phyloP scores from a whole-genome alignment of 1,284 basidiomycete genomes.

The Ustilago curta region DNA sequence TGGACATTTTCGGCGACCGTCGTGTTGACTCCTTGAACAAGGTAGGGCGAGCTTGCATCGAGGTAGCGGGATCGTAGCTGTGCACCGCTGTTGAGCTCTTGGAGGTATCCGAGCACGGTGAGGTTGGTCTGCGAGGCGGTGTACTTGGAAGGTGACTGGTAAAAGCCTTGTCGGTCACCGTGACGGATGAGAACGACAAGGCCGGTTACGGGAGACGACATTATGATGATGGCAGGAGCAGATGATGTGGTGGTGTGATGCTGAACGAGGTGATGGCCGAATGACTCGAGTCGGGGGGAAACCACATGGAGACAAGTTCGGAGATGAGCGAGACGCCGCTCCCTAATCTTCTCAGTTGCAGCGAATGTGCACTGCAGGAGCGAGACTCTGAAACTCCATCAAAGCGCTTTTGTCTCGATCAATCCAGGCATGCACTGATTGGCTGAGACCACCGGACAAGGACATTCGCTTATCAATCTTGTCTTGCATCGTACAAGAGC shows the following conservation, averaged over 20 bases:
- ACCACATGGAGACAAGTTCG: no score
- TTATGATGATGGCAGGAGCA: not conserved
- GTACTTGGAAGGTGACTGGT: constrained; percentile 71
- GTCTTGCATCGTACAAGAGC: no score
- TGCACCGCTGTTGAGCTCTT: constrained; percentile 79
- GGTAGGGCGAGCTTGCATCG: constrained; percentile 71
- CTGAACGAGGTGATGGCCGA: not conserved
- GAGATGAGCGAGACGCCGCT: no score
- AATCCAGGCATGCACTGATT: no score
- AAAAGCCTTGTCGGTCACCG: constrained; percentile 77
- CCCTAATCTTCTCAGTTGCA: no score
- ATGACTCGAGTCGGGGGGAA: not conserved
- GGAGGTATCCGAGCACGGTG: constrained; percentile 80
- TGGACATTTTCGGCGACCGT: constrained; percentile 44
- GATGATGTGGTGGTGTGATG: not conserved
- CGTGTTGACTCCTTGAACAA: constrained; percentile 75
- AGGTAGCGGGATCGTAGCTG: constrained; percentile 80
- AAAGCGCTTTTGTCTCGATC: no score
- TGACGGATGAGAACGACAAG: constrained; percentile 85
- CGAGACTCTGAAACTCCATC: no score
- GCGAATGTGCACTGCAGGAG: no score
- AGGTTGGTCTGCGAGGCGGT: constrained; percentile 79
- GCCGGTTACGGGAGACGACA: constrained; percentile 74
- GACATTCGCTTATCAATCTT: no score
- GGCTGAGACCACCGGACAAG: no score